Conservation (phyloP, 139 green algal species). For the Chlorella sp. region DNA sequence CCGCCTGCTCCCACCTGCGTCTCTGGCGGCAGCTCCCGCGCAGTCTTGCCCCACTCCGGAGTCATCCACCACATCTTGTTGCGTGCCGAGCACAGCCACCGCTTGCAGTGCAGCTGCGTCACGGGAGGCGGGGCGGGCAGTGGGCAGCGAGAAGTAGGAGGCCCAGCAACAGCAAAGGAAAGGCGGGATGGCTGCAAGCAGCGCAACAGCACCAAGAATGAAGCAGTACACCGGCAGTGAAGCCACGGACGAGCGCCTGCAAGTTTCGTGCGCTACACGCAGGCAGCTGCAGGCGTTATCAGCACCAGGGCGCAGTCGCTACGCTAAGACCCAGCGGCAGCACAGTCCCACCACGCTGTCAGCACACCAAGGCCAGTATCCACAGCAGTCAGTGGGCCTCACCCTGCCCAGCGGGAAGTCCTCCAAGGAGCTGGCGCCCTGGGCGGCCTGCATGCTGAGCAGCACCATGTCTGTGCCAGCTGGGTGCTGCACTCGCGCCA, state of each 20-base stretch:
- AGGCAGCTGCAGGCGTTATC: too few relatives aligned
- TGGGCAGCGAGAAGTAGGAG: too few relatives aligned
- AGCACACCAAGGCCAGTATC: too few relatives aligned
- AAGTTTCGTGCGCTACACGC: too few relatives aligned
- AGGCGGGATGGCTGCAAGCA: background rate
- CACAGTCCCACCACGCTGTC: too few relatives aligned
- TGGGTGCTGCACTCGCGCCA: conserved; percentile 20
- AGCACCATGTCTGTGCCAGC: conserved; percentile 40
- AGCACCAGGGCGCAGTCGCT: too few relatives aligned
- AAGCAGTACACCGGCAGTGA: background rate
- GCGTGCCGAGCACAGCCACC: conserved; percentile 76
- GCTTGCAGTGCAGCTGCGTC: conserved; percentile 51
- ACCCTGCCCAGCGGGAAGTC: conserved; percentile 57
- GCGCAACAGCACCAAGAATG: background rate
- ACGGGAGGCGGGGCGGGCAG: background rate
- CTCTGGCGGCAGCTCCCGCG: conserved; percentile 82
- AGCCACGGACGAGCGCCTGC: background rate
- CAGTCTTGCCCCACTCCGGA: conserved; percentile 85
- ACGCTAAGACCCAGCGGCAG: too few relatives aligned
- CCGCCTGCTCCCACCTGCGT: conserved; percentile 69
- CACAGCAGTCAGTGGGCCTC: background rate
- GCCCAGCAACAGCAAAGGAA: too few relatives aligned
- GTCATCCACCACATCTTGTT: conserved; percentile 97
- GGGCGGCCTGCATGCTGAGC: conserved; percentile 47
- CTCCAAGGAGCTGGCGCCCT: conserved; percentile 39